These are phyloP conservation scores for Solanum paucissectum DNA, from an alignment of 257 asterid species.

Conservation along the genomic window DNA sequence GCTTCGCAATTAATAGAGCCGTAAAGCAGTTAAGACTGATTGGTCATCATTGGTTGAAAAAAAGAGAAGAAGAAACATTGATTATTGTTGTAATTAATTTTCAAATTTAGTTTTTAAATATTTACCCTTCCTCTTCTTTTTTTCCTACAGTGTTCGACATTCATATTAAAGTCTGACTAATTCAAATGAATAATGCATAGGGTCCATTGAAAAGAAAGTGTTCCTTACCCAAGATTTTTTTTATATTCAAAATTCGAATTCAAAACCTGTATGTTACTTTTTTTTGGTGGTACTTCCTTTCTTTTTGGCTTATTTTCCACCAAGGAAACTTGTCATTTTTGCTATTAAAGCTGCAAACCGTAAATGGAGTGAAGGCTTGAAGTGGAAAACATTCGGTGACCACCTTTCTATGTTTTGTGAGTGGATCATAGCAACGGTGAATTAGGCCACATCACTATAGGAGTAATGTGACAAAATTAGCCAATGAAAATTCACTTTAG, in stretches of 20 bases:
- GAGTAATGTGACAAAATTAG: not conserved
- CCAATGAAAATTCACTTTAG: too few species aligned
- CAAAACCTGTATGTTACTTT: accelerated
- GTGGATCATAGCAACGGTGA: not conserved
- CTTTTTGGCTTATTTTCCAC: not conserved
- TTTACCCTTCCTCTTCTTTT: too few species aligned
- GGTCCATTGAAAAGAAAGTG: accelerated
- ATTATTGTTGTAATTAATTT: not conserved
- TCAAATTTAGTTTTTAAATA: too few species aligned
- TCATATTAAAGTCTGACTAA: accelerated
- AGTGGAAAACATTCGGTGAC: not conserved
- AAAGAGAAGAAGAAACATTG: not conserved
- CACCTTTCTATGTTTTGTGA: not conserved
- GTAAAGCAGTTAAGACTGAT: not conserved
- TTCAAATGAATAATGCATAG: too few species aligned
- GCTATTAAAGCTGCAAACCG: not conserved
- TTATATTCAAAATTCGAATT: too few species aligned
- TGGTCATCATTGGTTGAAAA: not conserved
- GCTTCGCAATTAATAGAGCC: not conserved
- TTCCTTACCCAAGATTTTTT: too few species aligned
- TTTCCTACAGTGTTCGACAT: accelerated
- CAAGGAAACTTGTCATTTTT: not conserved
- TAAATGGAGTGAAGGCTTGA: not conserved
- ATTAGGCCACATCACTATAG: not conserved
- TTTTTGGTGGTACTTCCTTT: not conserved